Evolutionary conservation across 495 filamentous ascomycete species (phyloP).

Genomic region (Hypoxylon lenormandii): DNA sequence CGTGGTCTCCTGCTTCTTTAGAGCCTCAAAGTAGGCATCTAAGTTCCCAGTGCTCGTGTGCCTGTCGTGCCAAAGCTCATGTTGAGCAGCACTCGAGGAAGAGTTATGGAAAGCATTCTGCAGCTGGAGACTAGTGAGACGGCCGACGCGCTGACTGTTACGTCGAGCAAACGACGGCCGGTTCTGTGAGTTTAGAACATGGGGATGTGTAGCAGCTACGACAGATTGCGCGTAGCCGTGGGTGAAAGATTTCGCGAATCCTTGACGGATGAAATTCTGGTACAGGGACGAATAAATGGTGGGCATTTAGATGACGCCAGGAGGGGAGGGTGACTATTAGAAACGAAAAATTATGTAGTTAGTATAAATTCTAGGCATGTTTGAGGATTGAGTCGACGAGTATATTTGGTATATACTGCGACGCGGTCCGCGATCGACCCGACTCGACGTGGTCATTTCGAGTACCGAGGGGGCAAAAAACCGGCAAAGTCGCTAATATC

Average conservation of each 20-base stretch:
- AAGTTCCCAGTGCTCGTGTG: constrained; percentile 64
- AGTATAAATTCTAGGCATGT: constrained; percentile 8
- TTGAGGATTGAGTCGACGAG: not conserved
- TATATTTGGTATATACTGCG: not conserved
- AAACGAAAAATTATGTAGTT: constrained; percentile 6
- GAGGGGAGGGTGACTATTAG: constrained; percentile 54
- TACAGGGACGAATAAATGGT: constrained; percentile 68
- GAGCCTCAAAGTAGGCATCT: constrained; percentile 89
- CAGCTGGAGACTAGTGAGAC: constrained; percentile 71
- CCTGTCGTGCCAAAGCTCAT: constrained; percentile 61
- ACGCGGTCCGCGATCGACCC: not conserved
- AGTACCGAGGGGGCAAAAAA: constrained; percentile 3
- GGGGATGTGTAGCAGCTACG: constrained; percentile 88
- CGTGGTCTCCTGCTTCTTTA: constrained; percentile 79
- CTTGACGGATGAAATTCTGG: constrained; percentile 94
- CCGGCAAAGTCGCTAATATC: not conserved
- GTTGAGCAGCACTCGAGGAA: constrained; percentile 42
- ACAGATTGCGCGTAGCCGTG: constrained; percentile 98
- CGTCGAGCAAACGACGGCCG: constrained; percentile 67
- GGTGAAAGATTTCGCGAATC: constrained; percentile 93
- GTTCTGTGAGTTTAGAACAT: constrained; percentile 79
- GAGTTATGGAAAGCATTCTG: constrained; percentile 79
- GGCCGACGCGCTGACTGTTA: constrained; percentile 65
- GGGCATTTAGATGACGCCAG: constrained; percentile 70
- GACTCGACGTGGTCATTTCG: not conserved